phyloP scores from a whole-genome alignment of 805 yeast genomes.

The Torulaspora delbrueckii region DNA sequence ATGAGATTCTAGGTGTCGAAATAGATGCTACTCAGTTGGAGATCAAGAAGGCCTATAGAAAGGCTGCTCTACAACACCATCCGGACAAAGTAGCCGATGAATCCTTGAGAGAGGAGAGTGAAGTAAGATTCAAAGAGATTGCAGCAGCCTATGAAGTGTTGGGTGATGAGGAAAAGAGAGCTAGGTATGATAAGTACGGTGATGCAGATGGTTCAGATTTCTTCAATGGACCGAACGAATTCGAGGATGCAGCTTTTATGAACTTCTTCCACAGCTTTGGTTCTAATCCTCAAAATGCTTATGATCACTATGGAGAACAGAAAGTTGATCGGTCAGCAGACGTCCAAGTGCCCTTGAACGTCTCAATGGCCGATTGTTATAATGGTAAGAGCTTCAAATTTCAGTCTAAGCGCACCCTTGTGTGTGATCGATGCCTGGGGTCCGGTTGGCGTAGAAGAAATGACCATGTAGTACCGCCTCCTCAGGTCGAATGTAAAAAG shows the following conservation, averaged over 20 bases:
- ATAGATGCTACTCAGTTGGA: constrained; percentile 62
- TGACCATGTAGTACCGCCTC: constrained; percentile 35
- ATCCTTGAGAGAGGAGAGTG: constrained; percentile 61
- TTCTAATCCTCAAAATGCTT: not conserved
- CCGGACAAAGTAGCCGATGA: constrained; percentile 82
- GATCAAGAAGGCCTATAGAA: constrained; percentile 79
- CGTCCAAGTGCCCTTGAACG: constrained; percentile 48
- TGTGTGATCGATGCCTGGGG: constrained; percentile 74
- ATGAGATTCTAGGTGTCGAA: constrained; percentile 67
- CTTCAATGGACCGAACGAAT: constrained; percentile 37
- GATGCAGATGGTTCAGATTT: constrained; percentile 33
- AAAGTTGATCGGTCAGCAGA: constrained; percentile 1
- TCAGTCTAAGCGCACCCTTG: constrained; percentile 61
- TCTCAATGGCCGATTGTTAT: constrained; percentile 69
- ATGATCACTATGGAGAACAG: not conserved
- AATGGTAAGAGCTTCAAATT: constrained; percentile 77
- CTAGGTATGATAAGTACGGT: constrained; percentile 57
- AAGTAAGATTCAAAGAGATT: constrained; percentile 74
- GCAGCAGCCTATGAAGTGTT: constrained; percentile 81
- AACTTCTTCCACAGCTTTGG: constrained; percentile 51
- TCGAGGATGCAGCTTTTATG: constrained; percentile 70
- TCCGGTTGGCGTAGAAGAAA: constrained; percentile 52
- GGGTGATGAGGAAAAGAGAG: constrained; percentile 60
- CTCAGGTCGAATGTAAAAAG: constrained; percentile 50
- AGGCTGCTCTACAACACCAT: constrained; percentile 74